Percentiles rank a stretch among this genome's conserved stretches.
Conservation (phyloP, 805 yeast species). For the Saccharomycopsis oosterbeekiorum region DNA sequence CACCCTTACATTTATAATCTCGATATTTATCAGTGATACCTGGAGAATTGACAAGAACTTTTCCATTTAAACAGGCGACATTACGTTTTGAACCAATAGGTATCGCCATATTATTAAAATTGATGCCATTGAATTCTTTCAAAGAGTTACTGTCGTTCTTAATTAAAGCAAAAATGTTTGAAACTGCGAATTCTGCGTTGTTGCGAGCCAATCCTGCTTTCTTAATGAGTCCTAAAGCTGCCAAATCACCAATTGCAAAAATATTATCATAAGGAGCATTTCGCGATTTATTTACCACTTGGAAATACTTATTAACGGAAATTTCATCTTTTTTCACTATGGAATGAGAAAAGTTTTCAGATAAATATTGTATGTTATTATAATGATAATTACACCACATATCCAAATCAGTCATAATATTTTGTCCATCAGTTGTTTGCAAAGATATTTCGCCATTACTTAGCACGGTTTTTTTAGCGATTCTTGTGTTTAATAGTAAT, state of each 20-base stretch:
- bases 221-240: slow-evolving; percentile 29
- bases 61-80: slow-evolving; percentile 6
- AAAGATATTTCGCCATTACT: slow-evolving; percentile 13
- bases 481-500: slow-evolving; percentile 26
- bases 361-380: slow-evolving; percentile 27
- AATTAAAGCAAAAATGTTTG: slow-evolving; percentile 18
- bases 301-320: slow-evolving; percentile 22
- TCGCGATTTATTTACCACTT: slow-evolving; percentile 18
- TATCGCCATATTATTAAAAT: slow-evolving; percentile 15
- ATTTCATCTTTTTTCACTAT: slow-evolving; percentile 23
- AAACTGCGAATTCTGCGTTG: slow-evolving; percentile 23
- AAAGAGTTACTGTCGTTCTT: background rate
- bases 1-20: slow-evolving; percentile 12
- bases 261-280: slow-evolving; percentile 20
- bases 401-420: slow-evolving; percentile 24
- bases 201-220: slow-evolving; percentile 32
- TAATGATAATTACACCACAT: slow-evolving; percentile 31
- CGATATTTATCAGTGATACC: background rate
- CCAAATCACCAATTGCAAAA: slow-evolving; percentile 31
- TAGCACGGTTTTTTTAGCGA: slow-evolving; percentile 9
- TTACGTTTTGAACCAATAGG: slow-evolving; percentile 10
- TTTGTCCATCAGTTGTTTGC: slow-evolving; percentile 7
- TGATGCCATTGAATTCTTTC: background rate
- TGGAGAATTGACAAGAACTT: slow-evolving; percentile 6
- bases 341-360: slow-evolving; percentile 18